These are phyloP conservation scores for Beauveria brongniartii DNA, from an alignment of 2,329 filamentous ascomycete genomes.

Conservation along the genomic window DNA sequence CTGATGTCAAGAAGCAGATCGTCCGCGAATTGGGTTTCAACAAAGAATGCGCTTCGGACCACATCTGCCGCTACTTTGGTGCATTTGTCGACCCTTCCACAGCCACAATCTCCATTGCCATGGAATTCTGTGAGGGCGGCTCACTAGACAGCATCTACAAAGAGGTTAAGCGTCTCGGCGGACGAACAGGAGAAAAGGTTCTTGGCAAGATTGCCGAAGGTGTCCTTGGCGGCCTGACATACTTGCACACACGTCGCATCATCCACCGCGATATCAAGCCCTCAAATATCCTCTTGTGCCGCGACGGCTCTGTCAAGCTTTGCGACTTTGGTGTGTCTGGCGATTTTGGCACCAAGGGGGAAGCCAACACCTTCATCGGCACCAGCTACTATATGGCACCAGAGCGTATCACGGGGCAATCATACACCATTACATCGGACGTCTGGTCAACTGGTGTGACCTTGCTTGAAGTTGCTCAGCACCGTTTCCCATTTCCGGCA, in stretches of 20 bases:
- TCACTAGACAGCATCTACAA: slow-evolving; percentile 95
- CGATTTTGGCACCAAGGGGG: slow-evolving; percentile 96
- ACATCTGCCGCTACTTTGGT: slow-evolving; percentile 96
- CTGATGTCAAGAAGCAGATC: slow-evolving; percentile 97
- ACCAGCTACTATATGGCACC: slow-evolving; percentile 99
- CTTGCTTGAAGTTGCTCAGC: slow-evolving; percentile 96
- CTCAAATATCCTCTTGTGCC: slow-evolving; percentile 89
- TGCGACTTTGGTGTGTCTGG: slow-evolving; percentile 98
- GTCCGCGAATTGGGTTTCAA: slow-evolving; percentile 95
- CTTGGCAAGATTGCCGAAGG: slow-evolving; percentile 94
- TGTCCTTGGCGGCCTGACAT: slow-evolving; percentile 86
- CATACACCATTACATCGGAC: slow-evolving; percentile 96
- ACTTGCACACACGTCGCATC: slow-evolving; percentile 91
- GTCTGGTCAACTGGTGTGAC: slow-evolving; percentile 98
- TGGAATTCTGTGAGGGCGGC: slow-evolving; percentile 98
- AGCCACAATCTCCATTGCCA: slow-evolving; percentile 93
- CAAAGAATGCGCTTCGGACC: slow-evolving; percentile 89
- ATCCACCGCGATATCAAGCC: slow-evolving; percentile 99
- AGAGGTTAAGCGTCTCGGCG: slow-evolving; percentile 91
- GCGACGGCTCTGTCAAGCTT: slow-evolving; percentile 88
- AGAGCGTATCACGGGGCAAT: slow-evolving; percentile 93
- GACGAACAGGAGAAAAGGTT: slow-evolving; percentile 93
- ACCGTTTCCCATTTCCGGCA: slow-evolving; percentile 95
- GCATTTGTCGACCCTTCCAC: slow-evolving; percentile 95
- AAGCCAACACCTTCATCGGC: slow-evolving; percentile 97